These are phyloP conservation scores for Spirogloea muscicola DNA, from an alignment of 139 green algal genomes.

Conservation along the genomic window DNA sequence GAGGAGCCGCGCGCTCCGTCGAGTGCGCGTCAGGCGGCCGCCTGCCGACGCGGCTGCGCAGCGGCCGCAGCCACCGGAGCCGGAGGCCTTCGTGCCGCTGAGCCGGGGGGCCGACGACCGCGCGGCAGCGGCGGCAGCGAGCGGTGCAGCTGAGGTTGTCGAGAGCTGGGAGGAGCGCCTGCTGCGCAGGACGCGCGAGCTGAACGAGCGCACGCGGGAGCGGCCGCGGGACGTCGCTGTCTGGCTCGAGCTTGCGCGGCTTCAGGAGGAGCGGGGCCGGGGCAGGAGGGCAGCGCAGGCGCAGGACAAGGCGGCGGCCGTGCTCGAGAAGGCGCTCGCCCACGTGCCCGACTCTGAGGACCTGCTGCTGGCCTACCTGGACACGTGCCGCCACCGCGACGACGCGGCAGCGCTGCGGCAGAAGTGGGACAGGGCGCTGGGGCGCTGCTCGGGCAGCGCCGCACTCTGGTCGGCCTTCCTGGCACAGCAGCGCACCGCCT, in stretches of 20 bases:
- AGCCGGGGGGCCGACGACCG: too few species aligned
- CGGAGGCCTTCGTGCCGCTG: too few species aligned
- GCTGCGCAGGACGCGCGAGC: conserved; percentile 64
- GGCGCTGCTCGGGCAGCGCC: conserved; percentile 43
- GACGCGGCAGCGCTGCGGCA: conserved; percentile 15
- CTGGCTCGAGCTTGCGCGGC: conserved; percentile 79
- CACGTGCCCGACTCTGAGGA: conserved; percentile 60
- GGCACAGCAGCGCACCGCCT: conserved; percentile 38
- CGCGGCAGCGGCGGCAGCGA: too few species aligned
- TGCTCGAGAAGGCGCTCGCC: conserved; percentile 63
- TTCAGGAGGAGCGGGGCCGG: conserved; percentile 54
- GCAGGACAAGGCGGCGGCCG: conserved; percentile 73
- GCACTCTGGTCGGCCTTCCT: conserved; percentile 69
- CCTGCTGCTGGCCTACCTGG: conserved; percentile 69
- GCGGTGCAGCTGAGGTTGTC: too few species aligned
- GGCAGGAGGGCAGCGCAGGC: conserved; percentile 14
- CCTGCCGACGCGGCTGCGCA: too few species aligned
- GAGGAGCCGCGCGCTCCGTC: too few species aligned
- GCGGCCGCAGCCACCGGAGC: too few species aligned
- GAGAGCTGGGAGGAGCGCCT: conserved; percentile 63
- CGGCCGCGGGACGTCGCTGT: conserved; percentile 59
- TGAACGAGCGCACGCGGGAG: conserved; percentile 66
- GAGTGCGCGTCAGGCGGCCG: too few species aligned
- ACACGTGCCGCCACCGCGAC: conserved; percentile 30
- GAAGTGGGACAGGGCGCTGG: conserved; percentile 48